Base-by-base conservation (phyloP, 108 stramenopile genomes). In the Skeletonema costatum region DNA sequence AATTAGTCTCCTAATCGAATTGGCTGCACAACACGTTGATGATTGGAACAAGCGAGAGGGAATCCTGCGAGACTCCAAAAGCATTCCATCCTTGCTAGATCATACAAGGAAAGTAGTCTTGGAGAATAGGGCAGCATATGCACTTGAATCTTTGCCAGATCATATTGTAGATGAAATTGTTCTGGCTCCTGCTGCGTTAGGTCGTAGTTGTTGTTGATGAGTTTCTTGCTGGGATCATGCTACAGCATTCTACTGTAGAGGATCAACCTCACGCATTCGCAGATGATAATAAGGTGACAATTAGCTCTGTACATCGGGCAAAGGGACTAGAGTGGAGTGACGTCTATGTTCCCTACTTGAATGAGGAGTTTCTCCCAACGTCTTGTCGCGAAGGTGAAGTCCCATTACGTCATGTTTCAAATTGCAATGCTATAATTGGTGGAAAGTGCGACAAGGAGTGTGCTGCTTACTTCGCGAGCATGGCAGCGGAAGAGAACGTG, bases 271-370 rank as follows among this genome's bases (percentile, higher is more conserved):
- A 17, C 36, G 13, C 30, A n/a, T 51, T 51, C 50, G 14, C n/a
- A 19, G 50, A 51, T 21, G 36, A 4, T 4, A 33, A n/a, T 7
- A 68, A 25, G n/a, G 75, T 76, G 17, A 59, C 39, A 50, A 76
- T 77, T 16, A 44, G 60, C 21, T 71, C 76, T 19, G 42, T 72
- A 14, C 76, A 77, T 31, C 17, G 36, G 13, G 60, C 76, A 44
- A 77, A 77, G 50, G 76, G 76, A 14, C 25, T 77, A 39, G 76
- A 72, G 61, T 77, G 70, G 76, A 29, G 70, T 19, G 56, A 77
- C 60, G 76, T 77, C n/a, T 69, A 71, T 29, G 67, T 71, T 39
- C 62, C 68, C 33, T 69, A 67, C 42, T 41, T 67, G 44, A 70
- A 30, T 12, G 56, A 76, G 17, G 75, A 35, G 25, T 67, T 21